Base-by-base conservation (phyloP, 2,329 filamentous ascomycete species). In the Clonostachys rosea region DNA sequence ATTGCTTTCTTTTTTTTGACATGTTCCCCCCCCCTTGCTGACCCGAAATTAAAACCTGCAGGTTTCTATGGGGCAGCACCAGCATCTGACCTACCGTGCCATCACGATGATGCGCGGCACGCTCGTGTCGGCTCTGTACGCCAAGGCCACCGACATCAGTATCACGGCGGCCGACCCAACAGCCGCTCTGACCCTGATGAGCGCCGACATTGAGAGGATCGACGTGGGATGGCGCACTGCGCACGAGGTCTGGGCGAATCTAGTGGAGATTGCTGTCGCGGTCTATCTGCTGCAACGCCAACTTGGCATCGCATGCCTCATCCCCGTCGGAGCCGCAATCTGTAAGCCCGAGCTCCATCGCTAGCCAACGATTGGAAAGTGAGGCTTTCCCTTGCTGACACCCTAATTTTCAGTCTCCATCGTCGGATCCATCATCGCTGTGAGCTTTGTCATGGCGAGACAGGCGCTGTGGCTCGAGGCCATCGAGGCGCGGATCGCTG, bases 251-350 rank as follows among this genome's bases (percentile, higher is more conserved):
- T 57, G 56, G 51, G 52, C 52, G 2, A 55, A 48, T 12, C 43
- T 56, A 1, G 20, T 61, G 17, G 58, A 63, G 41, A 55, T 64
- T 18, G 56, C 39, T 1, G 44, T 63, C 33, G 58, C 58, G 4
- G 54, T 58, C 13, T 62, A 56, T 40, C 49, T 64, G 6, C 50
- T 64, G 13, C 51, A 55, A 17, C 44, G 54, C 10, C 51, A 76
- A 47, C 61, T 76, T 4, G 73, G 74, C 0, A 58, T 64, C 2
- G 72, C 71, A 0, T 76, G 70, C 39, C 55, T 68, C 0, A 68
- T 70, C 1, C 75, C 75, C 0, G 63, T 76, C 11, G 64, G 65
- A 1, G 61, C 74, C 1, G 47, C 50, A 9, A 34, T 52, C 10
- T 42, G 55, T 56, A 39, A 47, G 54, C 43, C 24, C 24, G 9